Conservation (phyloP, 345 rosid genomes). For the Brassica carinata region DNA sequence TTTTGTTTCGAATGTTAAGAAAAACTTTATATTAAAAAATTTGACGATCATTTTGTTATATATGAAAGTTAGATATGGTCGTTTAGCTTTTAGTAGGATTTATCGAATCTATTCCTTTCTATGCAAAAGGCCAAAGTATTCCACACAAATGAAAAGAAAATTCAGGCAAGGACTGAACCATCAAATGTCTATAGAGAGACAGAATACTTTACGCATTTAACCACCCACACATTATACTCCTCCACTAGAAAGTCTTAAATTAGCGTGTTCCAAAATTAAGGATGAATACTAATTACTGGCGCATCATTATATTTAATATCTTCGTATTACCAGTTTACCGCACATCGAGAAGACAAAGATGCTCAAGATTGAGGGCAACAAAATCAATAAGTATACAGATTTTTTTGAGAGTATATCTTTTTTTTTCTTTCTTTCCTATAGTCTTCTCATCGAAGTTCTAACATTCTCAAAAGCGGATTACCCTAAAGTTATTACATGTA, state of each 20-base stretch:
- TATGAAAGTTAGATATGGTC: not conserved
- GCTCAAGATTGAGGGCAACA: constrained; percentile 32
- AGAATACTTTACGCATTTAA: not conserved
- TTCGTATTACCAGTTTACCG: constrained; percentile 2
- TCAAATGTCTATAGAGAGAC: not conserved
- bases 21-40: not conserved
- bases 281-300: not conserved
- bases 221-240: not conserved
- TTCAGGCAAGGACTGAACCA: not conserved
- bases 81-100: not conserved
- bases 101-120: not conserved
- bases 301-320: not conserved
- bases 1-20: not conserved
- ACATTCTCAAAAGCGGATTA: constrained; percentile 60
- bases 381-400: not conserved
- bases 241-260: not conserved
- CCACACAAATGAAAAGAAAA: not conserved
- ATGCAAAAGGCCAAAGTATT: not conserved
- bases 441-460: constrained; percentile 50
- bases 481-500: constrained; percentile 3
- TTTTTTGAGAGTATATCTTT: not conserved
- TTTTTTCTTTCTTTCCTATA: not conserved
- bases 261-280: not conserved
- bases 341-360: constrained; percentile 41
- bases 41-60: not conserved